These are phyloP conservation scores for Suillus americanus DNA, from an alignment of 768 basidiomycete genomes.

Conservation along the genomic window DNA sequence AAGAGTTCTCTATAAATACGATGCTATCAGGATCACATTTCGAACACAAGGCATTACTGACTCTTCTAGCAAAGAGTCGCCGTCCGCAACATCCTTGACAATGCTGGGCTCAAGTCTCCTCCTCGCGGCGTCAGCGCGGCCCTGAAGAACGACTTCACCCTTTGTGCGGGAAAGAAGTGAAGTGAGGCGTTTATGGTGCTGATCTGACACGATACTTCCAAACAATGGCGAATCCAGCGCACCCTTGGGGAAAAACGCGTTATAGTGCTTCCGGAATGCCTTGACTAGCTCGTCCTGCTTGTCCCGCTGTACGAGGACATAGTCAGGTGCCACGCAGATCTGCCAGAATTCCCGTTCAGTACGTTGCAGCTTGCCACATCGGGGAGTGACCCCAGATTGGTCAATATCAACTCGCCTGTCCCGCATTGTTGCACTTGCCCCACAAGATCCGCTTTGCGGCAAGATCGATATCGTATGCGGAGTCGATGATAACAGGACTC, in stretches of 20 bases:
- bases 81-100: constrained; percentile 49
- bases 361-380: not conserved
- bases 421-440: constrained; percentile 65
- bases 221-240: constrained; percentile 44
- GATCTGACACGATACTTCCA: constrained; percentile 51
- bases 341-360: constrained; percentile 11
- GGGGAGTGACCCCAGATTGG: too few relatives aligned
- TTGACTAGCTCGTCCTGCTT: constrained; percentile 48
- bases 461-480: constrained; percentile 41
- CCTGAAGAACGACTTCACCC: constrained; percentile 49
- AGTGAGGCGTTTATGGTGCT: constrained; percentile 54
- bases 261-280: constrained; percentile 43
- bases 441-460: constrained; percentile 66
- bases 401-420: constrained; percentile 44
- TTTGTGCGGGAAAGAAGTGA: constrained; percentile 52
- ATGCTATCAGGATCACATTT: not conserved
- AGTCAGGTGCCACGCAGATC: constrained; percentile 46
- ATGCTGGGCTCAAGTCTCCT: constrained; percentile 60
- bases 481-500: constrained; percentile 45
- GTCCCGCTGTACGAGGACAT: constrained; percentile 40
- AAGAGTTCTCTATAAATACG: constrained; percentile 59
- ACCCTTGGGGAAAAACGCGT: constrained; percentile 53
- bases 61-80: constrained; percentile 64
- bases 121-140: constrained; percentile 33
- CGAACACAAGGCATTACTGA: constrained; percentile 27